Conservation (phyloP, 1,284 basidiomycete species). For the Trichosporon inkin region DNA sequence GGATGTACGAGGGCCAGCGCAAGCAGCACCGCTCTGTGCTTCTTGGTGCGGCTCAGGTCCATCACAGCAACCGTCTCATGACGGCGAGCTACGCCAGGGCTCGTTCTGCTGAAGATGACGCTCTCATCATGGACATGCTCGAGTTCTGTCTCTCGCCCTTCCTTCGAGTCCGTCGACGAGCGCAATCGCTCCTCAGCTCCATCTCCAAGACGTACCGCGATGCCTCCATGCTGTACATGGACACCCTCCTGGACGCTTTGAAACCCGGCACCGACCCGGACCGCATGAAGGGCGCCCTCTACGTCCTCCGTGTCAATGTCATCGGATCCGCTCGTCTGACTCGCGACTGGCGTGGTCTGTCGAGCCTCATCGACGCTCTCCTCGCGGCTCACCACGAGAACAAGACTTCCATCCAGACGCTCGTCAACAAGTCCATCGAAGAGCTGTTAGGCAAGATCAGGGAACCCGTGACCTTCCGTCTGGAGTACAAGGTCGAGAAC, state of each 20-base stretch:
- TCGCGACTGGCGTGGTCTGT: conserved; percentile 65
- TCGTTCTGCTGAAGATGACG: conserved; percentile 75
- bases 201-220: conserved; percentile 69
- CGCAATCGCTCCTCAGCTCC: conserved; percentile 39
- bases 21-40: conserved; percentile 46
- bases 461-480: conserved; percentile 40
- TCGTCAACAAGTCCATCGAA: conserved; percentile 67
- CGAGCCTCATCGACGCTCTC: conserved; percentile 64
- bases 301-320: conserved; percentile 59
- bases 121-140: conserved; percentile 69
- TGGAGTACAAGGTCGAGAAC: conserved; percentile 27
- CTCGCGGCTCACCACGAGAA: conserved; percentile 85
- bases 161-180: conserved; percentile 56
- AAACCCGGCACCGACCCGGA: conserved; percentile 79
- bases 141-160: conserved; percentile 84
- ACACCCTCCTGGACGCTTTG: conserved; percentile 69
- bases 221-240: conserved; percentile 68
- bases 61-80: conserved; percentile 44
- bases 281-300: conserved; percentile 91
- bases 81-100: conserved; percentile 62
- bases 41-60: conserved; percentile 38
- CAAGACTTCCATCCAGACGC: conserved; percentile 89
- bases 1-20: conserved; percentile 42
- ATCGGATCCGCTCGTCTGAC: conserved; percentile 39
- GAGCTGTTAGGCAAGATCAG: conserved; percentile 53